A percentile compares a stretch with the other conserved stretches of the same genome.
These are phyloP conservation scores for Boletellus sp. DNA, from an alignment of 1,284 basidiomycete genomes.

Conservation along the genomic window DNA sequence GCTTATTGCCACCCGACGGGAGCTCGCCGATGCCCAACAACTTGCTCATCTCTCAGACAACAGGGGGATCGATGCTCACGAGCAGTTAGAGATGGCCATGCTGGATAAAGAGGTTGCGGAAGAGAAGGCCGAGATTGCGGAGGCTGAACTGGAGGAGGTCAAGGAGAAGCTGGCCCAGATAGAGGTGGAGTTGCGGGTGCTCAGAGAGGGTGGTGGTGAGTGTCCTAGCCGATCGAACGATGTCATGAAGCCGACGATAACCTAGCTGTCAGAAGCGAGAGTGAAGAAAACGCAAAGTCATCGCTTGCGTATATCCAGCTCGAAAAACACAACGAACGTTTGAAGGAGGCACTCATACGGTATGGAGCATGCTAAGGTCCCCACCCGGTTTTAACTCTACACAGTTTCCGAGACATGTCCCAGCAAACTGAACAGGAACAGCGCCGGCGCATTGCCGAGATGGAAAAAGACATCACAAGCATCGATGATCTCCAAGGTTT, in stretches of 20 bases:
- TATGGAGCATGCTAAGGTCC: conserved; percentile 31
- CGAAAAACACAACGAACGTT: conserved; percentile 92
- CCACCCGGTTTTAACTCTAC: conserved; percentile 2
- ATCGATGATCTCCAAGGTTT: conserved; percentile 71
- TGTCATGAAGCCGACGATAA: conserved; percentile 11
- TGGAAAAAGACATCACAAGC: conserved; percentile 81
- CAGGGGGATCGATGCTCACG: conserved; percentile 68
- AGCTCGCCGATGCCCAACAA: conserved; percentile 64
- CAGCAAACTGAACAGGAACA: conserved; percentile 87
- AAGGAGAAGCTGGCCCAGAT: conserved; percentile 78
- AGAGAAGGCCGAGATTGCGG: conserved; percentile 82
- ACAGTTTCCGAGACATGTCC: conserved; percentile 81
- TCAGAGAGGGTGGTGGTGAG: conserved; percentile 52
- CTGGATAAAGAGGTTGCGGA: conserved; percentile 97
- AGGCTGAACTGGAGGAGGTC: conserved; percentile 72
- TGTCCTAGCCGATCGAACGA: conserved; percentile 5
- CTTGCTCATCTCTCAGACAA: conserved; percentile 57
- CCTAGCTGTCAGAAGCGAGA: conserved; percentile 34
- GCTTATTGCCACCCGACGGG: conserved; percentile 63
- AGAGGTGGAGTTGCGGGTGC: conserved; percentile 80
- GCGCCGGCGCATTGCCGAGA: conserved; percentile 75
- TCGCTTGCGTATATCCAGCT: conserved; percentile 86
- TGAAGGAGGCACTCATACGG: conserved; percentile 92
- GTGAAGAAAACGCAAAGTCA: conserved; percentile 51
- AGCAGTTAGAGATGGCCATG: conserved; percentile 92